phyloP scores from a whole-genome alignment of 2,329 filamentous ascomycete species.

The Chaetomiaceae sp. region DNA sequence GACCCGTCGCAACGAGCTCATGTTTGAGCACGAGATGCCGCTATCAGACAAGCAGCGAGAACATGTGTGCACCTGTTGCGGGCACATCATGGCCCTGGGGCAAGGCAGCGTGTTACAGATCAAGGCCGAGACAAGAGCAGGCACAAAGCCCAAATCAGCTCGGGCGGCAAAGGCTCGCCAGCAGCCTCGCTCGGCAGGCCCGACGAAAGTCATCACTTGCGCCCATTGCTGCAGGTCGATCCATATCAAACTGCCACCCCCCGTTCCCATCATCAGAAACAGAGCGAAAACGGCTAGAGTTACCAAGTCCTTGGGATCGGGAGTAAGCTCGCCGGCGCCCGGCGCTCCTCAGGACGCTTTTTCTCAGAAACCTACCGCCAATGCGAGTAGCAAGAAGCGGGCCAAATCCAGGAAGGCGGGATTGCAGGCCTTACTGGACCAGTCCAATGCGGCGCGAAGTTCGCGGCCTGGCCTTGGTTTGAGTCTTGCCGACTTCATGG shows the following conservation, averaged over 20 bases:
- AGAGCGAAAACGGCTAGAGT: conserved; percentile 26
- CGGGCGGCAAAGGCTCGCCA: background rate
- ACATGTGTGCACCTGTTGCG: conserved; percentile 53
- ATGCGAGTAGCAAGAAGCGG: conserved; percentile 58
- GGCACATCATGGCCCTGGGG: conserved; percentile 53
- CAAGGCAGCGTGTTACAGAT: conserved; percentile 38
- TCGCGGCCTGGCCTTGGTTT: conserved; percentile 36
- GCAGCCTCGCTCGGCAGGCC: conserved; percentile 14
- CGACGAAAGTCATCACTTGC: conserved; percentile 40
- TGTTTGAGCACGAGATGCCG: conserved; percentile 41
- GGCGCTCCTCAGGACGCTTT: conserved; percentile 4
- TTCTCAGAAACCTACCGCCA: conserved; percentile 30
- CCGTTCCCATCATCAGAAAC: conserved; percentile 27
- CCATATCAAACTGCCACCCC: conserved; percentile 34
- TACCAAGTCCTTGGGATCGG: conserved; percentile 19
- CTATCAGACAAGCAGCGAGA: conserved; percentile 45
- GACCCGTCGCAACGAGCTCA: conserved; percentile 44
- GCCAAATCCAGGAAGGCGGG: conserved; percentile 60
- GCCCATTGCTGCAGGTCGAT: conserved; percentile 41
- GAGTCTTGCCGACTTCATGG: conserved; percentile 52
- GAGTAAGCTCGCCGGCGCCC: conserved; percentile 21
- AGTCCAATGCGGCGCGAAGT: conserved; percentile 37
- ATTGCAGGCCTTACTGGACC: conserved; percentile 58
- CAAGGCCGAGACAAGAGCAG: conserved; percentile 40
- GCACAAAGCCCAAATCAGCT: conserved; percentile 30